Percentiles rank a stretch among this genome's conserved stretches.
Evolutionary conservation across 768 basidiomycete genomes (phyloP).

Genomic region (Punctularia strigosozonata): DNA sequence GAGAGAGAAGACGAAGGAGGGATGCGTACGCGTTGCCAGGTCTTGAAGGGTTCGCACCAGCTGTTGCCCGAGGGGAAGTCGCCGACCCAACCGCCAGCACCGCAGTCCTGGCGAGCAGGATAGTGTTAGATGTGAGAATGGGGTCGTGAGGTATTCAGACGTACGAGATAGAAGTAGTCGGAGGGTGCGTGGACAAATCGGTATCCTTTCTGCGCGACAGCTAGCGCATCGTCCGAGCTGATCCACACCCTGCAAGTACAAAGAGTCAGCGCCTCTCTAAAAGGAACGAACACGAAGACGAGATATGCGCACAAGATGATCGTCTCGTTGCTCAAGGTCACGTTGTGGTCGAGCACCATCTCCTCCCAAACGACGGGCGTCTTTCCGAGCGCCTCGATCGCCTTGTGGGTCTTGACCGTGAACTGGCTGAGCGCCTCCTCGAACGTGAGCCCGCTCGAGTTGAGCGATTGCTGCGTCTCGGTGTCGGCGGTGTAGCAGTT

Average conservation of each 20-base stretch:
- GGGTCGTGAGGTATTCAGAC: slow-evolving; percentile 5
- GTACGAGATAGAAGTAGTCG: slow-evolving; percentile 66
- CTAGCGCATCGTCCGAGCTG: slow-evolving; percentile 44
- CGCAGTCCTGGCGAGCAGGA: slow-evolving; percentile 39
- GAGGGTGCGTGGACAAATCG: slow-evolving; percentile 57
- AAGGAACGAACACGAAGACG: neutral
- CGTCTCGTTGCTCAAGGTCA: slow-evolving; percentile 25
- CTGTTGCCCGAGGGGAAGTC: slow-evolving; percentile 24
- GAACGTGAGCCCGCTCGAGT: slow-evolving; percentile 22
- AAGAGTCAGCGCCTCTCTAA: no score
- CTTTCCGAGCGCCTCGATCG: slow-evolving; percentile 24
- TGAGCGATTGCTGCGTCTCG: slow-evolving; percentile 19
- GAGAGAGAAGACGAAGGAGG: no score
- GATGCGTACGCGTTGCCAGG: no score
- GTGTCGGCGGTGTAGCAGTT: slow-evolving; percentile 27
- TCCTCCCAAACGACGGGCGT: slow-evolving; percentile 38
- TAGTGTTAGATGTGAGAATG: neutral
- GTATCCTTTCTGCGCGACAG: slow-evolving; percentile 50
- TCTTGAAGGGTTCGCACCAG: neutral
- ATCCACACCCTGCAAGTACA: slow-evolving; percentile 81
- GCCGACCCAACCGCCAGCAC: slow-evolving; percentile 62
- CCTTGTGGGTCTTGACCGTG: slow-evolving; percentile 21
- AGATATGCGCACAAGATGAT: slow-evolving; percentile 14
- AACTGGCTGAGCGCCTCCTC: slow-evolving; percentile 28
- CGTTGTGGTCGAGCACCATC: slow-evolving; percentile 25